Evolutionary conservation across 768 basidiomycete species (phyloP), one percentile per base, ranked within the genome.

Genomic region (Calocera cornea): DNA sequence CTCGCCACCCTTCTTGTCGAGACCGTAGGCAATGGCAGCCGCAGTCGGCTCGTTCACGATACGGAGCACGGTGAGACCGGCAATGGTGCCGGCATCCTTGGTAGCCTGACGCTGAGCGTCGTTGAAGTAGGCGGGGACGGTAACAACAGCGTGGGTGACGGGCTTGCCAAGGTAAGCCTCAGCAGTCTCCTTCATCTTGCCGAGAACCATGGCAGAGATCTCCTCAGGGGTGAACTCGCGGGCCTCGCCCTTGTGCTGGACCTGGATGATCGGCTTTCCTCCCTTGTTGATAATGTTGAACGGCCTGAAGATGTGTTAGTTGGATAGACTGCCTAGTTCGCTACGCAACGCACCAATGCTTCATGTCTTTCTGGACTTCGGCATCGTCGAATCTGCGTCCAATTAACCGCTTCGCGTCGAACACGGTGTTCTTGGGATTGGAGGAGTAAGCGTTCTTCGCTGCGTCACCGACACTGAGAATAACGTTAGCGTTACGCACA

Each of bases 151-250:
- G 77, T 98, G 92, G 69, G 93, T 93, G 76, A 98, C 94, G 78
- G 91, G 89, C 74, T 92, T 85, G 73, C 94, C 94, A 68, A 98
- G 89, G 80, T 95, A 97, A 19, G 94, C 90, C 83, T 97, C 95
- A 67, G 95, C 95, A 31, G 93, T 98, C 82, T 98, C 95, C 84
- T 97, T 97, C 95, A 98, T 97, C 84, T 97, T 98, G 69, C 78
- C 81, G 66, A 98, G 82, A 73, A 98, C 84, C 95, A 97, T 98
- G 68, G 95, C 94, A 47, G 87, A 90, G 72, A 98, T 86, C 79
- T 97, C 93, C 77, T 95, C 94, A 7, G 94, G 90, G 0, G 91
- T 87, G 74, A 97, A 97, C 68, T 89, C 84, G 75, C 89, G 87
- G 34, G 81, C 76, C 71, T 91, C 89, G 66, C 86, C 84, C 78